These are phyloP conservation scores for Zygoascus biomembranicola DNA, from an alignment of 805 yeast genomes.

Conservation along the genomic window DNA sequence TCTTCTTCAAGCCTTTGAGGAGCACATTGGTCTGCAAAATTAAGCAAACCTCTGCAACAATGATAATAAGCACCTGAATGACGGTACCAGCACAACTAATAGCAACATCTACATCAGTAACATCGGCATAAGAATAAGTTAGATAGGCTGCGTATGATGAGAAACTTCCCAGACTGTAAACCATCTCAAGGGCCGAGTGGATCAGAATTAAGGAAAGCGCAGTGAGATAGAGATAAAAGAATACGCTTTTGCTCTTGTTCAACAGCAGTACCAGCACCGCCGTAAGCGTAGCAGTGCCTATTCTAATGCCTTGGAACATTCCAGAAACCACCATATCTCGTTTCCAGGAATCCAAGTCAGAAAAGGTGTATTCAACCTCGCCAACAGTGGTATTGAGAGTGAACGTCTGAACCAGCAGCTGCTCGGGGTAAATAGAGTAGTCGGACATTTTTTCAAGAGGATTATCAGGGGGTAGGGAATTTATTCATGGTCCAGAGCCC, in stretches of 20 bases:
- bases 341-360: constrained; percentile 5
- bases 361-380: constrained; percentile 1
- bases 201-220: constrained; percentile 49
- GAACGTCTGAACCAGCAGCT: constrained; percentile 5
- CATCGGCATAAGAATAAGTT: constrained; percentile 37
- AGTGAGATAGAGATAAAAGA: constrained; percentile 63
- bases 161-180: constrained; percentile 45
- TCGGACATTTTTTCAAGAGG: neutral
- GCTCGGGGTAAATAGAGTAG: constrained; percentile 1
- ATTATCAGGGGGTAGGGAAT: too few species aligned
- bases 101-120: constrained; percentile 33
- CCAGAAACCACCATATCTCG: constrained; percentile 17
- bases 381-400: constrained; percentile 13
- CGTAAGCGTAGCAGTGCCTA: constrained; percentile 41
- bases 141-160: constrained; percentile 40
- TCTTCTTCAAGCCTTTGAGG: constrained; percentile 32
- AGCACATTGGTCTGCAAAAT: constrained; percentile 65
- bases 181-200: constrained; percentile 53
- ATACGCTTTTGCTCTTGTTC: constrained; percentile 50
- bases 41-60: constrained; percentile 55
- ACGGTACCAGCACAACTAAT: constrained; percentile 55
- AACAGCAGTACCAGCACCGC: constrained; percentile 39
- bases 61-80: constrained; percentile 51
- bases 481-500: too few species aligned
- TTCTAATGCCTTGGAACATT: constrained; percentile 47